Conservation (phyloP, 2,329 filamentous ascomycete species). For the Escovopsis sp. region DNA sequence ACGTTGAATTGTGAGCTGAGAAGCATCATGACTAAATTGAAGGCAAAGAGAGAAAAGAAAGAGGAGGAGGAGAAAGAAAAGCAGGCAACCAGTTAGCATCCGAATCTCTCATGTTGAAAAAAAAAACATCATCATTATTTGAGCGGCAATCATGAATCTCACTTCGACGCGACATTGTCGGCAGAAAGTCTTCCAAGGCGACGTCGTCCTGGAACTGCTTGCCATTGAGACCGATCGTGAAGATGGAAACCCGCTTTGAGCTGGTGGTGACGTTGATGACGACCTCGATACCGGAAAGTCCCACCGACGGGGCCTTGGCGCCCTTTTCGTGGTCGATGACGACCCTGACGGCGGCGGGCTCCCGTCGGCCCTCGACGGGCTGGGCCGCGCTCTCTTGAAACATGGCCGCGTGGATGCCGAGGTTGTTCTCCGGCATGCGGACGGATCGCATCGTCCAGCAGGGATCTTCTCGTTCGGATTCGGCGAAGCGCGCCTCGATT, state of each 20-base stretch:
- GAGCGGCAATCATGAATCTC: conserved; percentile 18
- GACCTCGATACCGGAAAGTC: conserved; percentile 57
- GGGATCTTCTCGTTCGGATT: conserved; percentile 66
- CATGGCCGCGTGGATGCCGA: conserved; percentile 50
- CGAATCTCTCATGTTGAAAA: background rate
- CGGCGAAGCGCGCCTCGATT: conserved; percentile 71
- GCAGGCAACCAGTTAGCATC: conserved; percentile 19
- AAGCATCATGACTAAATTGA: conserved; percentile 49
- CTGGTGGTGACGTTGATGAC: conserved; percentile 46
- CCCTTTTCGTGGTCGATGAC: conserved; percentile 57
- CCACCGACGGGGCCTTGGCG: conserved; percentile 50
- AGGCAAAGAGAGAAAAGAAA: no score
- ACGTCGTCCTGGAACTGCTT: conserved; percentile 62
- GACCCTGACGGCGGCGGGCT: conserved; percentile 55
- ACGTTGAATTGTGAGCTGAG: conserved; percentile 56
- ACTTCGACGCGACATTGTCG: conserved; percentile 62
- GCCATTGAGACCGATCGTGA: conserved; percentile 50
- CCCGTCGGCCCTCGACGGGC: conserved; percentile 47
- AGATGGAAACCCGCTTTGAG: conserved; percentile 36
- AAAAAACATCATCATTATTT: background rate
- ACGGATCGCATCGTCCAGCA: conserved; percentile 68
- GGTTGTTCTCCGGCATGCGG: conserved; percentile 43
- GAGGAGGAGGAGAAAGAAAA: no score
- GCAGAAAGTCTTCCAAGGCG: conserved; percentile 55
- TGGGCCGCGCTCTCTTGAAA: conserved; percentile 55